Percentiles rank a stretch among this genome's conserved stretches.
phyloP scores from a whole-genome alignment of 2,329 filamentous ascomycete species.

The Diaporthe capsici region DNA sequence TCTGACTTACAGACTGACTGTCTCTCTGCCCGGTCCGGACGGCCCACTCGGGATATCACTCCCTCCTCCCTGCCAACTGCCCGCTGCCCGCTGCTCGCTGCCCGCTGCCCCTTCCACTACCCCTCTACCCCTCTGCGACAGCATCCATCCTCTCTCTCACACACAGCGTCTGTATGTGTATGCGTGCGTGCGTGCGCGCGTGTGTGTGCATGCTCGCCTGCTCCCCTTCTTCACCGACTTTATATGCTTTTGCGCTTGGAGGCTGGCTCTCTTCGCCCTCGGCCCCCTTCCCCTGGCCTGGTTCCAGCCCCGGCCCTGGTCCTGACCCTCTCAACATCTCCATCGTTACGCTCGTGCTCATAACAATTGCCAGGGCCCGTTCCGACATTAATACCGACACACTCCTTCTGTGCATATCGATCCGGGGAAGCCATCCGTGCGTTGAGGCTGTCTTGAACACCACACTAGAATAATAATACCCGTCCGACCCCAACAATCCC shows the following conservation, averaged over 20 bases:
- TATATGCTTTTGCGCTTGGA: constrained; percentile 34
- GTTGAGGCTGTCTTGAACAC: constrained; percentile 4
- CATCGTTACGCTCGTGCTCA: constrained; percentile 12
- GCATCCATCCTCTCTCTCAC: not conserved
- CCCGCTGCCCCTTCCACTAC: not conserved
- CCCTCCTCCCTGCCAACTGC: not conserved
- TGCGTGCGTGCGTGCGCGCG: not conserved
- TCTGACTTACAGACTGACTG: not conserved
- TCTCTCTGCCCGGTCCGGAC: not conserved
- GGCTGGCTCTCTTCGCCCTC: constrained; percentile 21
- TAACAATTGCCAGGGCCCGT: not conserved
- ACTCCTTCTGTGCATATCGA: not conserved
- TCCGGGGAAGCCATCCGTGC: constrained; percentile 16
- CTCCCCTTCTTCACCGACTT: constrained; percentile 21
- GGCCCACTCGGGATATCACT: constrained; percentile 24
- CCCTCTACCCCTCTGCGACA: constrained; percentile 1
- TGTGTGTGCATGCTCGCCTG: not conserved
- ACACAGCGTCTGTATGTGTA: not conserved
- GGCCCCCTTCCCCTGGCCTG: constrained; percentile 3
- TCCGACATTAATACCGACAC: not conserved
- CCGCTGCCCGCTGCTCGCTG: not conserved
- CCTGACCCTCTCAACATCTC: not conserved
- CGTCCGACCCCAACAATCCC: constrained; percentile 5
- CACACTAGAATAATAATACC: constrained; percentile 12
- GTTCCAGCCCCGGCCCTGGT: constrained; percentile 10